Evolutionary conservation across 2,329 filamentous ascomycete genomes (phyloP).

Genomic region (Sclerotinia glacialis): DNA sequence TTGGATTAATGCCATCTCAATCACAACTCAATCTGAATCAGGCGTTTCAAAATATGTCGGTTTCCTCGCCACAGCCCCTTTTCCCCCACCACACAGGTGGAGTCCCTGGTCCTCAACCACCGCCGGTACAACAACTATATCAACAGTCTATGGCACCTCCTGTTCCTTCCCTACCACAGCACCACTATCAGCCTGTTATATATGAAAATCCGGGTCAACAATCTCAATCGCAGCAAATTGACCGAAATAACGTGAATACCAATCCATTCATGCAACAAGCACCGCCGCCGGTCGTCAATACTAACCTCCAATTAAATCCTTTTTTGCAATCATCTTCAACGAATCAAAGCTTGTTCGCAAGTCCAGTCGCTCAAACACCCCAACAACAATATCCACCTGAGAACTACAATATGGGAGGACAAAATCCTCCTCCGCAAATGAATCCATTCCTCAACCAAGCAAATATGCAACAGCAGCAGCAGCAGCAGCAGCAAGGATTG

Average conservation of each 20-base stretch:
- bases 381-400: conserved; percentile 39
- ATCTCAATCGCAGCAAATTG: conserved; percentile 29
- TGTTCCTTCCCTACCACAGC: conserved; percentile 37
- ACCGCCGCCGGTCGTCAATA: conserved; percentile 28
- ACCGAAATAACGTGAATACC: conserved; percentile 25
- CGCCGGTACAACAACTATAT: conserved; percentile 41
- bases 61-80: conserved; percentile 58
- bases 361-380: conserved; percentile 37
- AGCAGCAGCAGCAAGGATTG: not conserved
- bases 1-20: conserved; percentile 49
- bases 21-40: conserved; percentile 50
- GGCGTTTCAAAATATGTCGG: conserved; percentile 72
- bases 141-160: conserved; percentile 40
- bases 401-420: conserved; percentile 25
- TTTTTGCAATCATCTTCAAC: conserved; percentile 43
- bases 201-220: conserved; percentile 36
- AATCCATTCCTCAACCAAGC: conserved; percentile 28
- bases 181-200: conserved; percentile 35
- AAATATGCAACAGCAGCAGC: conserved; percentile 17
- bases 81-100: conserved; percentile 77
- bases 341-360: conserved; percentile 31
- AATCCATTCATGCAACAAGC: conserved; percentile 38
- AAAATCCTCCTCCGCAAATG: conserved; percentile 27
- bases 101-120: conserved; percentile 43
- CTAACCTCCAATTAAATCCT: conserved; percentile 41